Percentiles rank a stretch among this genome's conserved stretches.
phyloP scores from a whole-genome alignment of 192 early-diverging fungal genomes.

The Podochytrium sp. region DNA sequence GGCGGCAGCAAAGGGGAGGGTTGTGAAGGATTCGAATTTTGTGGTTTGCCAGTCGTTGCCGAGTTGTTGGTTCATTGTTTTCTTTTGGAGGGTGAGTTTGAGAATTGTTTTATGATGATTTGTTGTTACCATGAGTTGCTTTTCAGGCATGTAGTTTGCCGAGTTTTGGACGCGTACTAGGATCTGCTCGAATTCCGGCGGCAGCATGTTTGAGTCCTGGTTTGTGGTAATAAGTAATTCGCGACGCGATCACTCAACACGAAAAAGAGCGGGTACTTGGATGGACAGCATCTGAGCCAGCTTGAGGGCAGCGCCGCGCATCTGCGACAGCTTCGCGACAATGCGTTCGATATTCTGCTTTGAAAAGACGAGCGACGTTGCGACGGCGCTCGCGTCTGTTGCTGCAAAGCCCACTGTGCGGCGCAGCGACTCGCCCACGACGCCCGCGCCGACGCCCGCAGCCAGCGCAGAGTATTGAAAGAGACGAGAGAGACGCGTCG shows the following conservation, averaged over 20 bases:
- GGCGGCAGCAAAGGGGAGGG: slow-evolving; percentile 86
- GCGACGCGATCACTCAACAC: background rate
- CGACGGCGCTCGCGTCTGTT: background rate
- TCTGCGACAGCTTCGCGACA: slow-evolving; percentile 80
- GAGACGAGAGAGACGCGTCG: slow-evolving; percentile 73
- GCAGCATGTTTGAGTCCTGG: slow-evolving; percentile 57
- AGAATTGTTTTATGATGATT: background rate
- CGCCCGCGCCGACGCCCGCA: slow-evolving; percentile 72
- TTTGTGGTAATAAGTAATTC: background rate
- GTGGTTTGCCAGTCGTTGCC: slow-evolving; percentile 8
- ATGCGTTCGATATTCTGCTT: slow-evolving; percentile 84
- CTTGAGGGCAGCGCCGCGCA: slow-evolving; percentile 97
- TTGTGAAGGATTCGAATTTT: slow-evolving; percentile 68
- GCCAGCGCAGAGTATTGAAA: slow-evolving; percentile 84
- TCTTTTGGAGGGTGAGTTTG: slow-evolving; percentile 8
- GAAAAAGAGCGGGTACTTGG: slow-evolving; percentile 59
- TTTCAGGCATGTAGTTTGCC: slow-evolving; percentile 94
- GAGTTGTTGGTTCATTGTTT: slow-evolving; percentile 27
- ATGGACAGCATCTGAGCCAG: slow-evolving; percentile 98
- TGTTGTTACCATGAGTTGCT: slow-evolving; percentile 71
- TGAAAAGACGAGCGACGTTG: slow-evolving; percentile 52
- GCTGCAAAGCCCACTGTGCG: slow-evolving; percentile 62
- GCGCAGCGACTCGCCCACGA: slow-evolving; percentile 65
- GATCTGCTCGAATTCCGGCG: slow-evolving; percentile 80
- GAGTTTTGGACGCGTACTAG: slow-evolving; percentile 88